Conservation (phyloP, 805 yeast species). For the Starmerella bombi region DNA sequence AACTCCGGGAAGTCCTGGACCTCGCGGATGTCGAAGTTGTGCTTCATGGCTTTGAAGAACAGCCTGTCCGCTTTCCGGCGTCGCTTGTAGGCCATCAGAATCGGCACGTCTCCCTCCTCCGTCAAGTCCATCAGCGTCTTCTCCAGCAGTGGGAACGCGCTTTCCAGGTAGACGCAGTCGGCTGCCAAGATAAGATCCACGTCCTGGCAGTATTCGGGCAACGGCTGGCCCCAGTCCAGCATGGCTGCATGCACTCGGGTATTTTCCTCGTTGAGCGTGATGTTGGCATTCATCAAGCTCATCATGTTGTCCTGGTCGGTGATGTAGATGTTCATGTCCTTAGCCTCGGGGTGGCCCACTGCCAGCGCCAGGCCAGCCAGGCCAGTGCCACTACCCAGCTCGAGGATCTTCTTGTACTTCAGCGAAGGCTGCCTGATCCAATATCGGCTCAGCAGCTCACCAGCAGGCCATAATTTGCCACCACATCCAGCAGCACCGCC, state of each 20-base stretch:
- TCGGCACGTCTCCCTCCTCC: conserved; percentile 29
- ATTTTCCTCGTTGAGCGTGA: conserved; percentile 31
- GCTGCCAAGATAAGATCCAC: conserved; percentile 43
- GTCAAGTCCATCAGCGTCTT: conserved; percentile 37
- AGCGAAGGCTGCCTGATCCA: conserved; percentile 25
- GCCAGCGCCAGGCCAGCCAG: conserved; percentile 36
- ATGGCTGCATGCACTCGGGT: conserved; percentile 32
- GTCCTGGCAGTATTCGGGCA: conserved; percentile 29
- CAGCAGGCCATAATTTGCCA: conserved; percentile 53
- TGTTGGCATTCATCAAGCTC: conserved; percentile 36
- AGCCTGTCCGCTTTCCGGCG: conserved; percentile 37
- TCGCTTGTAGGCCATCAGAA: conserved; percentile 42
- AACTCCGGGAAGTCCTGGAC: conserved; percentile 21
- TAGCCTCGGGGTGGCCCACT: conserved; percentile 19
- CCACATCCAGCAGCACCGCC: conserved; percentile 52
- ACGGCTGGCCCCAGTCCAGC: conserved; percentile 36
- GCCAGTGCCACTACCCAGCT: conserved; percentile 49
- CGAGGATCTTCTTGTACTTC: conserved; percentile 30
- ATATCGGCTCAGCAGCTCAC: conserved; percentile 40
- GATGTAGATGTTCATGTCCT: conserved; percentile 31
- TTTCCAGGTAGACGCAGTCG: conserved; percentile 46
- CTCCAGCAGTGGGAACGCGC: conserved; percentile 41
- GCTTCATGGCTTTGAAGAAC: conserved; percentile 28
- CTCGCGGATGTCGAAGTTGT: conserved; percentile 25
- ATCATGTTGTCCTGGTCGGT: conserved; percentile 40